Percentiles rank a stretch among this genome's conserved stretches.
phyloP scores from a whole-genome alignment of 345 rosid genomes.

The Ailanthus altissimus region DNA sequence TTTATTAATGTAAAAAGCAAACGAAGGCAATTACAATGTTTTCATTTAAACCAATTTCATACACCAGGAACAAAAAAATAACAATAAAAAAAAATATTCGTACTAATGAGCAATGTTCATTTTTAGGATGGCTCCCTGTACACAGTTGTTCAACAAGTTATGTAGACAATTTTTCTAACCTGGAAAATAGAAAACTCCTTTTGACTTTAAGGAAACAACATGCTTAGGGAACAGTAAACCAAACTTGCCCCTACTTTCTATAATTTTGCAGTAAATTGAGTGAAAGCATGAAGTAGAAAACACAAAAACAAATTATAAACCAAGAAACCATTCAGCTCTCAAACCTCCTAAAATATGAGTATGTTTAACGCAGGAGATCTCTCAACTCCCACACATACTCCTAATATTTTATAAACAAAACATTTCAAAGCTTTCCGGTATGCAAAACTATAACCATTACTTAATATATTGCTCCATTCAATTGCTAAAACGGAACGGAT shows the following conservation, averaged over 20 bases:
- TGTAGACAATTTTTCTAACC: neutral
- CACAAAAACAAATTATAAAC: neutral
- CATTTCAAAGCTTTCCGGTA: neutral
- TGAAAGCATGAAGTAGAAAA: neutral
- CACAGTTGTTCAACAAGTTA: neutral
- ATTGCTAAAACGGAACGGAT: too few species aligned
- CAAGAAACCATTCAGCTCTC: neutral
- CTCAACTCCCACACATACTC: neutral
- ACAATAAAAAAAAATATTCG: neutral
- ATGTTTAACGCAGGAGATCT: neutral
- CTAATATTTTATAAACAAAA: constrained; percentile 1
- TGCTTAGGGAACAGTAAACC: neutral
- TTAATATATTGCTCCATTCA: neutral
- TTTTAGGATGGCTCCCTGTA: neutral
- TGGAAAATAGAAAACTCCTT: neutral
- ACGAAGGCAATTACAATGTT: neutral
- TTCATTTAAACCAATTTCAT: neutral
- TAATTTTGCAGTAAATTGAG: neutral
- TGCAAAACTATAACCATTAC: neutral
- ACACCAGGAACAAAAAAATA: too few species aligned
- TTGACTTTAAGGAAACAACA: neutral
- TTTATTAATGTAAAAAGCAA: neutral
- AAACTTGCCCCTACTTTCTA: neutral
- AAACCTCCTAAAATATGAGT: neutral
- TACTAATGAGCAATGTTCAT: neutral